phyloP scores from a whole-genome alignment of 2,329 filamentous ascomycete genomes.

The Monilinia laxa region DNA sequence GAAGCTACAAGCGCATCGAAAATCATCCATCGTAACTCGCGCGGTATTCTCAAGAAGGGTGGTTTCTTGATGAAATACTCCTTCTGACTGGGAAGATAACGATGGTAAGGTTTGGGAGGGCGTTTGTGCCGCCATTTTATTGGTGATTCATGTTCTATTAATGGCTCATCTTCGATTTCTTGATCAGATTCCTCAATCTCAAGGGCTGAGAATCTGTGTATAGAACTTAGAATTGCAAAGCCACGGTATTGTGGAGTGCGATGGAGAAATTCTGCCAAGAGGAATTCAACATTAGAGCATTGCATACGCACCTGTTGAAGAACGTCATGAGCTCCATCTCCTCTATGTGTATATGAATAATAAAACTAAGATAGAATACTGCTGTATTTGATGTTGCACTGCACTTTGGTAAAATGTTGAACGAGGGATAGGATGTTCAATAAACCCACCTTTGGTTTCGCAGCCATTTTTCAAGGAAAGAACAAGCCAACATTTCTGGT shows the following conservation, averaged over 20 bases:
- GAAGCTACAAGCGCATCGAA: neutral
- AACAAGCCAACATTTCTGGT: no score
- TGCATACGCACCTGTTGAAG: neutral
- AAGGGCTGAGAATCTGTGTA: neutral
- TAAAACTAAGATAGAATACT: neutral
- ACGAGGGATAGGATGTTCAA: no score
- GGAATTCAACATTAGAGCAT: no score
- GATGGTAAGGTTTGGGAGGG: no score
- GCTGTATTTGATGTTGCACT: neutral
- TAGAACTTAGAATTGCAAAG: neutral
- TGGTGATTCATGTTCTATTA: neutral
- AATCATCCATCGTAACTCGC: slow-evolving; percentile 2
- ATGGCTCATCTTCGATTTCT: neutral
- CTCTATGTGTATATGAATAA: neutral
- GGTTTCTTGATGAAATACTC: neutral
- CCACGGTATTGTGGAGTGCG: accelerated
- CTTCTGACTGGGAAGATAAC: accelerated
- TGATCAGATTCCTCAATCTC: neutral
- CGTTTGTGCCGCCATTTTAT: neutral
- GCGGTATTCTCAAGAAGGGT: neutral
- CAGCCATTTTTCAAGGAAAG: no score
- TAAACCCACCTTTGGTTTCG: no score
- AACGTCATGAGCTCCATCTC: neutral
- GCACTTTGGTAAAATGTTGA: neutral
- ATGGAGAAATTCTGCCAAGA: no score